These are phyloP conservation scores for Calycina herbarum DNA, from an alignment of 2,329 filamentous ascomycete species.

Conservation along the genomic window DNA sequence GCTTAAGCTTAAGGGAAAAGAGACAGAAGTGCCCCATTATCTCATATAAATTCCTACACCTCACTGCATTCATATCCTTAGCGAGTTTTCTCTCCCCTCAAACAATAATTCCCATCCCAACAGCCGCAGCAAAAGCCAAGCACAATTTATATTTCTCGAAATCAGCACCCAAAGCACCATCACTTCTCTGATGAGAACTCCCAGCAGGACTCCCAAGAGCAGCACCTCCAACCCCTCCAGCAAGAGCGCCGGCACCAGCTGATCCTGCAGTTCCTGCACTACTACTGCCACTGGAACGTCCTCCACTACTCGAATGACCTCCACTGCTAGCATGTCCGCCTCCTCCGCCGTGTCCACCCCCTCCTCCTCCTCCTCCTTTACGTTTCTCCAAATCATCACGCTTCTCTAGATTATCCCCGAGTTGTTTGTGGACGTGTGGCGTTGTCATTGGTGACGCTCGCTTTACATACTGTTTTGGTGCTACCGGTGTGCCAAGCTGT, in stretches of 20 bases:
- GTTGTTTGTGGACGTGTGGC: too few species aligned
- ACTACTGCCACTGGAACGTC: neutral
- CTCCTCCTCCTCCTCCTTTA: neutral
- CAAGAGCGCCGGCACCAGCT: neutral
- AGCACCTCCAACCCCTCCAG: neutral
- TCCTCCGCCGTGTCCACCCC: neutral
- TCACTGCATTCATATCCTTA: too few species aligned
- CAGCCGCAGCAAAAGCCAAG: neutral
- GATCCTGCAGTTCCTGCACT: neutral
- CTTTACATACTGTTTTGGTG: too few species aligned
- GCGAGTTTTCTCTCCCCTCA: neutral
- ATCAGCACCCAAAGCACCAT: neutral
- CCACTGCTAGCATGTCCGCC: neutral
- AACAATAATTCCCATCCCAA: neutral
- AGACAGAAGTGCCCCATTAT: too few species aligned
- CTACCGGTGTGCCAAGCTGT: too few species aligned
- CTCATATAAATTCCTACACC: too few species aligned
- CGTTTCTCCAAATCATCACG: neutral
- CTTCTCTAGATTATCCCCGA: too few species aligned
- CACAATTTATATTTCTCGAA: neutral
- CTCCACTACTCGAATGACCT: neutral
- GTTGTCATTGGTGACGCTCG: too few species aligned
- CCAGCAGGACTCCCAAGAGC: neutral
- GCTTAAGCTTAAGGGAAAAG: too few species aligned
- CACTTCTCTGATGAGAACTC: neutral